Evolutionary conservation across 2,329 filamentous ascomycete species (phyloP), one percentile per base, ranked within the genome.

Genomic region (Fusarium citri): DNA sequence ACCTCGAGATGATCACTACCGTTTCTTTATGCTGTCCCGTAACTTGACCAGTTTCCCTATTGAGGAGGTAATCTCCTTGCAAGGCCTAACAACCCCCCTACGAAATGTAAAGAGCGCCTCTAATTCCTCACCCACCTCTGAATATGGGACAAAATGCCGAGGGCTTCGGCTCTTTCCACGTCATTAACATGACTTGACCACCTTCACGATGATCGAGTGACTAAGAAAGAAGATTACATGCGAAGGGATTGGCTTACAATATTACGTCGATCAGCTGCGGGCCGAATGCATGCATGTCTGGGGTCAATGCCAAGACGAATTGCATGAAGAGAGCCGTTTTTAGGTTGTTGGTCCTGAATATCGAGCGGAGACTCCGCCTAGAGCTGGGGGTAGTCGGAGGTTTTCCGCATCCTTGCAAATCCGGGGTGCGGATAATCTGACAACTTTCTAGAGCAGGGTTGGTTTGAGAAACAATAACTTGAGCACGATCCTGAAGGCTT

Each of bases 321-420:
- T 16, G 42, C 47, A 31, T 42, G 3, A 22, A 37, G 18, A 8
- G 28, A 23, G 8, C 28, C 31, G 12, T 51, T 57, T 56, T 22
- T 23, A 40, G 40, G 40, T 15, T 25, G 9, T 25, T 23, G 47
- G 59, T 54, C 46, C 41, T 59, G 28, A 42, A 45, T 3, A 34
- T 34, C 45, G 1, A 5, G 59, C 63, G 63, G 63, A 66, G 63
- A 41, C 63, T 64, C 63, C 63, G 63, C 63, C 12, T 25, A 2
- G 10, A 43, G 37, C 42, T 59, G 22, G 54, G 53, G 41, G 18
- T 16, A 4, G n/a, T 47, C 40, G 22, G 23, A 47, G 48, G 22
- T 28, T 50, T 59, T 48, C 53, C 37, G 20, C 15, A 59, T 18
- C 60, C 59, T 10, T 28, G 34, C 40, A 40, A 16, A 22, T 56